phyloP scores from a whole-genome alignment of 441 rosid species.

The Metrosideros polymorpha region DNA sequence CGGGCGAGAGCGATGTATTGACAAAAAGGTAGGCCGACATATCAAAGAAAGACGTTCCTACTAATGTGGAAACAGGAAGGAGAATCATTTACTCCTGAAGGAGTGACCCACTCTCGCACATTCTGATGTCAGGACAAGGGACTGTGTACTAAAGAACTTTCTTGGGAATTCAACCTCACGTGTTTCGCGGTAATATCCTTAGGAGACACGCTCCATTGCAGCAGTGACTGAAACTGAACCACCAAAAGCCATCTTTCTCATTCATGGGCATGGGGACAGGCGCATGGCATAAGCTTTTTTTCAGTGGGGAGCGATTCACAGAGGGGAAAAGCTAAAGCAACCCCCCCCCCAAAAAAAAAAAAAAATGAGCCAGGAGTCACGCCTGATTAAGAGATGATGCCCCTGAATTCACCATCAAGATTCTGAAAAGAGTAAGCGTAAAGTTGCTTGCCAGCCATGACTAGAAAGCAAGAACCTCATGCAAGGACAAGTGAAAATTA shows the following conservation, averaged over 20 bases:
- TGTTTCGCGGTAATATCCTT: neutral
- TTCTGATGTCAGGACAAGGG: neutral
- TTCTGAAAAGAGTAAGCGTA: neutral
- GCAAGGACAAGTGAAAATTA: neutral
- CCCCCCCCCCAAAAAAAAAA: no score
- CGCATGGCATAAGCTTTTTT: neutral
- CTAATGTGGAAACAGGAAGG: neutral
- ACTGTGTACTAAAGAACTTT: neutral
- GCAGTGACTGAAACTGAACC: neutral
- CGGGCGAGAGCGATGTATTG: neutral
- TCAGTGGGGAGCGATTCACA: neutral
- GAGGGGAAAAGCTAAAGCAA: neutral
- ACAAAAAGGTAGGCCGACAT: neutral
- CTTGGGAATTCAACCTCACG: neutral
- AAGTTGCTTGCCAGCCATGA: neutral
- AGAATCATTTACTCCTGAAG: neutral
- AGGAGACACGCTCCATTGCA: neutral
- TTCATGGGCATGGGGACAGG: neutral
- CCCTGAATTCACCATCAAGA: neutral
- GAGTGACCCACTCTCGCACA: neutral
- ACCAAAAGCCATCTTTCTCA: neutral
- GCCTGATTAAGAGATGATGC: neutral
- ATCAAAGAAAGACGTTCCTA: neutral
- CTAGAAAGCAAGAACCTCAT: neutral
- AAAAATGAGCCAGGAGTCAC: neutral